Percentiles rank a stretch among this genome's conserved stretches.
These are phyloP conservation scores for Acidomyces sp. DNA, from an alignment of 495 filamentous ascomycete species.

Conservation along the genomic window DNA sequence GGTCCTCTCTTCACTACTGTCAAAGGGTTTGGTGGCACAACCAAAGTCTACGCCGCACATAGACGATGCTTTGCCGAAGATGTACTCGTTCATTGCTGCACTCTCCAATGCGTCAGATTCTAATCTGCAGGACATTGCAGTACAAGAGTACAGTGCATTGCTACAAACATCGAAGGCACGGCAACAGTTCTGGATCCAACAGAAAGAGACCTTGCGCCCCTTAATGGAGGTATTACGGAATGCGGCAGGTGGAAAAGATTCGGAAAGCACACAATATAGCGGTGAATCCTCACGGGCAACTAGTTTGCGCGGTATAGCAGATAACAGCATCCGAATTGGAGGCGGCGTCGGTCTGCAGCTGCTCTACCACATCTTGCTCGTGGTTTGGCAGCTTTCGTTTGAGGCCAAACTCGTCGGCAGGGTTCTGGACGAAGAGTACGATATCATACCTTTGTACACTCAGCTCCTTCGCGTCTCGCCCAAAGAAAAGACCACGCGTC, in stretches of 20 bases:
- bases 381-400: constrained; percentile 92
- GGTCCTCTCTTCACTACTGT: constrained; percentile 71
- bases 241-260: constrained; percentile 61
- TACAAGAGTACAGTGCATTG: constrained; percentile 81
- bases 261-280: constrained; percentile 56
- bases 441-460: constrained; percentile 80
- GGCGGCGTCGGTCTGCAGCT: constrained; percentile 86
- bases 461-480: constrained; percentile 81
- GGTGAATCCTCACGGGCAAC: constrained; percentile 36
- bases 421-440: constrained; percentile 77
- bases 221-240: constrained; percentile 69
- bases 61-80: constrained; percentile 66
- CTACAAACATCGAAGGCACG: constrained; percentile 62
- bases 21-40: constrained; percentile 46
- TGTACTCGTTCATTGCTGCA: constrained; percentile 76
- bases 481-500: constrained; percentile 93
- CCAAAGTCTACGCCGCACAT: constrained; percentile 44
- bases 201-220: constrained; percentile 68
- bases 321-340: constrained; percentile 51
- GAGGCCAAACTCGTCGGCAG: constrained; percentile 74
- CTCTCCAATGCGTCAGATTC: constrained; percentile 70
- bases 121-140: constrained; percentile 87
- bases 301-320: constrained; percentile 36
- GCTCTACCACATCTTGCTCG: constrained; percentile 84
- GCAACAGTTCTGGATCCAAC: constrained; percentile 74